phyloP scores from a whole-genome alignment of 345 rosid species.

The Brassica incana region DNA sequence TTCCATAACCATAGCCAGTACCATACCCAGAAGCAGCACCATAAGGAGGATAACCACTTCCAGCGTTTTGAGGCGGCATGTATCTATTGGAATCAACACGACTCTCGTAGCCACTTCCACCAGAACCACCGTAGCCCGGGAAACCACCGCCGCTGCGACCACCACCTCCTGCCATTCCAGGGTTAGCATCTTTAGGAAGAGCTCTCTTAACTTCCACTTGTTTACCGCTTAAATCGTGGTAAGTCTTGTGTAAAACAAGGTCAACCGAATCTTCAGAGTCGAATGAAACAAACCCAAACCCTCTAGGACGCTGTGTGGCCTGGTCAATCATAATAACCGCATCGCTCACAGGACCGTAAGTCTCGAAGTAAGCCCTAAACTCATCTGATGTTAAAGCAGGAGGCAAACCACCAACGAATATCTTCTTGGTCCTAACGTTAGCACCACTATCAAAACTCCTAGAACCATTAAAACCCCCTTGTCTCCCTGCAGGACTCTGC shows the following conservation, averaged over 20 bases:
- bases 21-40: conserved; percentile 77
- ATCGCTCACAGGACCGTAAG: conserved; percentile 84
- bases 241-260: conserved; percentile 77
- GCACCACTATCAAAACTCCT: conserved; percentile 69
- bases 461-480: conserved; percentile 53
- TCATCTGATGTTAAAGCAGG: conserved; percentile 80
- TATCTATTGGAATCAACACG: conserved; percentile 79
- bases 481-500: conserved; percentile 66
- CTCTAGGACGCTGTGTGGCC: conserved; percentile 88
- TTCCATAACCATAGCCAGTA: conserved; percentile 78
- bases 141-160: conserved; percentile 65
- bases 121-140: conserved; percentile 69
- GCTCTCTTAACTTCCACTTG: conserved; percentile 98
- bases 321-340: conserved; percentile 98
- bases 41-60: conserved; percentile 72
- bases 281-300: conserved; percentile 96
- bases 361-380: conserved; percentile 81
- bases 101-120: conserved; percentile 68
- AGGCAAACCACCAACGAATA: conserved; percentile 97
- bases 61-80: conserved; percentile 74
- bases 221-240: conserved; percentile 90
- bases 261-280: conserved; percentile 94
- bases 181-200: conserved; percentile 93
- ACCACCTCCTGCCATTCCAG: conserved; percentile 57
- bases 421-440: conserved; percentile 77